phyloP scores from a whole-genome alignment of 371 early-diverging fungal genomes.

The Apophysomyces variabilis region DNA sequence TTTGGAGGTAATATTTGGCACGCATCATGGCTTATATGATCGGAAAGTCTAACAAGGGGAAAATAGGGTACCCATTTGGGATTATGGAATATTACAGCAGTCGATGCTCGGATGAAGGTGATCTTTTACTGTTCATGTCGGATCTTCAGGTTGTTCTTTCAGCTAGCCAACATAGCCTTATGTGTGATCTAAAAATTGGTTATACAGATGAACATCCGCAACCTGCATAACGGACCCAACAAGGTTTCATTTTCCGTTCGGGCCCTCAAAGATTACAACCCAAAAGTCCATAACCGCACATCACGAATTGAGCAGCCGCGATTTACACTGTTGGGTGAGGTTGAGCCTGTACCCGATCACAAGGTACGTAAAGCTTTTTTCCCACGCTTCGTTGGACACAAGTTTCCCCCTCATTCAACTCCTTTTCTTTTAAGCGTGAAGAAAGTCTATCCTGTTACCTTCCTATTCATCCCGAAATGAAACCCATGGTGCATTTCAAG shows the following conservation, averaged over 20 bases:
- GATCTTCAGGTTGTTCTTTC: constrained; percentile 43
- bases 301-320: constrained; percentile 55
- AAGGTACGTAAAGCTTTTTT: constrained; percentile 27
- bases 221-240: constrained; percentile 31
- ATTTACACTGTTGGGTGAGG: constrained; percentile 52
- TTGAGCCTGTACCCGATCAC: constrained; percentile 33
- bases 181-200: not conserved
- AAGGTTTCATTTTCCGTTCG: constrained; percentile 38
- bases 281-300: constrained; percentile 23
- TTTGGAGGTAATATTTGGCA: constrained; percentile 18
- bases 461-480: not conserved
- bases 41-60: not conserved
- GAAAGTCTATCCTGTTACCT: not conserved
- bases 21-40: too few species aligned
- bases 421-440: not conserved
- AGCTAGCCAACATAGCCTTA: not conserved
- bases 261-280: constrained; percentile 39
- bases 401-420: not conserved
- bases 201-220: constrained; percentile 44
- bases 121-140: constrained; percentile 49
- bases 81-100: constrained; percentile 61
- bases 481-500: constrained; percentile 37
- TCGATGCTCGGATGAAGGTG: constrained; percentile 47
- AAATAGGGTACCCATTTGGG: constrained; percentile 55
- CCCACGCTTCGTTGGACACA: not conserved